Evolutionary conservation across 1,139 yeast species (phyloP), one percentile per base, ranked within the genome.

Genomic region (Pneumocystis jirovecii): DNA sequence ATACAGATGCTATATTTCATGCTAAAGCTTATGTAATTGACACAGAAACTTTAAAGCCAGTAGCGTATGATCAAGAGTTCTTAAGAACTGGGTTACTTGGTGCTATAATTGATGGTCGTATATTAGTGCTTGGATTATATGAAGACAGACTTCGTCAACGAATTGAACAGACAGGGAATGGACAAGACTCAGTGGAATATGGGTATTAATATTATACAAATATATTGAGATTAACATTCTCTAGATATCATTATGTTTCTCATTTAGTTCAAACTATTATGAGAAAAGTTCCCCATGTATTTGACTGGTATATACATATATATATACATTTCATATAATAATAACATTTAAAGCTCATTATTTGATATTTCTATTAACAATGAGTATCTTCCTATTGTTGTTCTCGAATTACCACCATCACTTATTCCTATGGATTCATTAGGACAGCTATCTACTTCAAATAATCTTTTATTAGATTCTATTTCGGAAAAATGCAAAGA

Each of bases 71-170:
- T 21, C 68, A 67, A 44, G 95, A 87, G 69, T 93, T 91, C 73
- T 79, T 95, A 65, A 80, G 98, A 70, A 93, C 98, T 0, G 97
- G 97, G 1, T 74, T 93, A 29, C 79, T 93, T 62, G 99, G 99
- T 0, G 93, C 93, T 74, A 82, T 89, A 0, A 86, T 81, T 70
- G 84, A 87, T 68, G 97, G 97, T 8, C 89, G 88, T 71, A 86
- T 95, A 0, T 93, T 86, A 72, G 87, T 93, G 1, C 77, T 93
- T 60, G 97, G 98, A 0, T 78, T 89, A 57, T 89, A 90, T 71
- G 98, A 93, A 73, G 98, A 93, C 74, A 81, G 97, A 73, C 82
- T 95, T 64, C 81, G 96, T 60, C 97, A 91, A 72, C 70, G 73
- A 39, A 68, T 70, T 74, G 66, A 76, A 73, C 61, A 76, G 76